A percentile compares a stretch with the other conserved stretches of the same genome.
These are phyloP conservation scores for Antrodiella citrinella DNA, from an alignment of 768 basidiomycete species.

Conservation along the genomic window DNA sequence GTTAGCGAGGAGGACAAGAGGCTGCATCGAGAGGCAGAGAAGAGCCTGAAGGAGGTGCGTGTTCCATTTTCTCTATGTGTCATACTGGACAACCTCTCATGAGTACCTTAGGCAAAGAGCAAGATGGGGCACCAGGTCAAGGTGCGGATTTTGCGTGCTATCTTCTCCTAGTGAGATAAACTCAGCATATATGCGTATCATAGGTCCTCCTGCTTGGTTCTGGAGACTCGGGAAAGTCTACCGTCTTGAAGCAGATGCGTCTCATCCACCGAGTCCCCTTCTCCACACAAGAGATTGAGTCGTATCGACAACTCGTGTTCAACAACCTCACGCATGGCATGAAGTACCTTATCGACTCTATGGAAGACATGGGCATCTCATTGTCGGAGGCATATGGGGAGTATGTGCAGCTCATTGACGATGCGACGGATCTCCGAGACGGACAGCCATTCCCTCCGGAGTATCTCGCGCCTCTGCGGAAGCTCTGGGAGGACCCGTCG, in stretches of 20 bases:
- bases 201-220: conserved; percentile 87
- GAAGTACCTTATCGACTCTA: conserved; percentile 73
- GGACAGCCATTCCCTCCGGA: conserved; percentile 69
- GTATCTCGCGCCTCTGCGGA: conserved; percentile 59
- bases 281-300: conserved; percentile 73
- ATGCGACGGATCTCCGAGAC: conserved; percentile 65
- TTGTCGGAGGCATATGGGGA: conserved; percentile 52
- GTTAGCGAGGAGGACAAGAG: conserved; percentile 63
- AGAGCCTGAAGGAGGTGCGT: conserved; percentile 67
- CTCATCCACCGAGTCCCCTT: conserved; percentile 88
- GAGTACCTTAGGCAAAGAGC: conserved; percentile 55
- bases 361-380: conserved; percentile 82
- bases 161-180: too few species aligned
- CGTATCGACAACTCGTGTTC: conserved; percentile 87
- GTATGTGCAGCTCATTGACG: conserved; percentile 55
- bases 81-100: conserved; percentile 2
- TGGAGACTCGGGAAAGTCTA: conserved; percentile 91
- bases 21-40: conserved; percentile 64
- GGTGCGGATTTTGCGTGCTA: conserved; percentile 35
- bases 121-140: conserved; percentile 70
- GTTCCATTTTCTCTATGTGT: neutral
- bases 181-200: conserved; percentile 44
- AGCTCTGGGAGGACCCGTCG: conserved; percentile 70
- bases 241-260: conserved; percentile 97
- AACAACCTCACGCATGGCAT: conserved; percentile 87